A percentile compares a stretch with the other conserved stretches of the same genome.
These are phyloP conservation scores for Vinca minor DNA, from an alignment of 257 asterid genomes.

Conservation along the genomic window DNA sequence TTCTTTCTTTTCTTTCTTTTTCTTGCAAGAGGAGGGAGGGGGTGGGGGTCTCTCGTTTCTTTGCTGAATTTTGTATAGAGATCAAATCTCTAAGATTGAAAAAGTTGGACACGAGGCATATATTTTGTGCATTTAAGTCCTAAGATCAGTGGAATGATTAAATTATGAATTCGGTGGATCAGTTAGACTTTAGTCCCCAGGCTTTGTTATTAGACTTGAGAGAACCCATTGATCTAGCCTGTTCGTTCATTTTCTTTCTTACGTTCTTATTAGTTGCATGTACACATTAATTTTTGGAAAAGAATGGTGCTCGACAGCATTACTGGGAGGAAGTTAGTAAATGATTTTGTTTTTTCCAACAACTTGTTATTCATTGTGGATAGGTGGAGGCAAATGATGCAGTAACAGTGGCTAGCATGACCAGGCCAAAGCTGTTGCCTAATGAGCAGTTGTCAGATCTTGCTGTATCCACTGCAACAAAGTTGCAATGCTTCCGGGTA, in stretches of 20 bases:
- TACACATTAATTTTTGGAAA: neutral
- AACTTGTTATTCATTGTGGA: constrained; percentile 12
- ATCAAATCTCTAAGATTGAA: neutral
- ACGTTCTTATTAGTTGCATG: neutral
- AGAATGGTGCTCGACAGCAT: neutral
- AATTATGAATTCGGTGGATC: neutral
- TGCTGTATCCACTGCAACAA: constrained; percentile 90
- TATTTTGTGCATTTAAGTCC: neutral
- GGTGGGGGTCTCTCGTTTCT: too few relatives aligned
- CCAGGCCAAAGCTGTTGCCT: constrained; percentile 84
- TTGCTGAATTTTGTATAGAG: neutral
- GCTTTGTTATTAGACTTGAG: neutral
- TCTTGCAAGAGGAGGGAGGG: too few relatives aligned
- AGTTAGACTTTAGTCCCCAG: neutral
- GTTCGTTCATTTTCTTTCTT: neutral
- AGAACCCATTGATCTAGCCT: neutral
- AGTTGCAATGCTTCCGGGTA: constrained; percentile 92
- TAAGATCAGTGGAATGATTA: neutral
- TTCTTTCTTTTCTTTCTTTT: too few relatives aligned
- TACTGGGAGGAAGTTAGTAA: neutral
- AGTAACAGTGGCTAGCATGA: constrained; percentile 94
- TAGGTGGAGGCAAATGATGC: constrained; percentile 96
- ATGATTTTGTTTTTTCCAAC: constrained; percentile 1
- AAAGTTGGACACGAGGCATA: neutral
- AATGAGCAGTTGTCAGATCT: constrained; percentile 82